Conservation (phyloP, 1,139 yeast species). For the Tardiomyces digboiensis region DNA sequence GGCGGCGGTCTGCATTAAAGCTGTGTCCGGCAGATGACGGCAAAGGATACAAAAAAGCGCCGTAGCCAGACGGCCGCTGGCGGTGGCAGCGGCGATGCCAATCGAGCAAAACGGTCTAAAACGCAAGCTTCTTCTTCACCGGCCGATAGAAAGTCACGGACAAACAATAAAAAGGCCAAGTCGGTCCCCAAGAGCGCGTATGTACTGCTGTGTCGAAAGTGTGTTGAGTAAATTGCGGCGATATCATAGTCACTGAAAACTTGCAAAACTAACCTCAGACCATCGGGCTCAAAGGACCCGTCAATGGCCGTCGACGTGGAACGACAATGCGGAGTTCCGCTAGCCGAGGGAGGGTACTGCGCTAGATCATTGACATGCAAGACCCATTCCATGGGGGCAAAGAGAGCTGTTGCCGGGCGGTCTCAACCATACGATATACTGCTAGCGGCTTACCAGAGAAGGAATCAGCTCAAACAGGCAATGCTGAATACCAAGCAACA, state of each 20-base stretch:
- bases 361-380: slow-evolving; percentile 94
- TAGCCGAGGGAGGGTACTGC: slow-evolving; percentile 89
- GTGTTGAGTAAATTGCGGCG: too few species aligned
- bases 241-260: too few species aligned
- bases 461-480: slow-evolving; percentile 74
- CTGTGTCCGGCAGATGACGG: too few species aligned
- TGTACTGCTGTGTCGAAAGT: too few species aligned
- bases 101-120: neutral
- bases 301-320: slow-evolving; percentile 71
- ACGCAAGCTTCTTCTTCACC: neutral
- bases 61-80: neutral
- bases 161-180: neutral
- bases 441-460: slow-evolving; percentile 81
- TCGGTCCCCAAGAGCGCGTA: neutral
- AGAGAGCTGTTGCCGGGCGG: slow-evolving; percentile 89
- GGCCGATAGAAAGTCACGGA: neutral
- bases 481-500: slow-evolving; percentile 11
- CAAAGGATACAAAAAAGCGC: neutral
- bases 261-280: neutral
- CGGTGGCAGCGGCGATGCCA: neutral
- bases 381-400: slow-evolving; percentile 98
- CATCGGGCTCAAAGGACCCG: neutral
- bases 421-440: slow-evolving; percentile 87
- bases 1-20: too few species aligned
- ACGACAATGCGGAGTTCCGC: slow-evolving; percentile 91